phyloP scores from a whole-genome alignment of 2,329 filamentous ascomycete species.

The Sporothrix sp. region DNA sequence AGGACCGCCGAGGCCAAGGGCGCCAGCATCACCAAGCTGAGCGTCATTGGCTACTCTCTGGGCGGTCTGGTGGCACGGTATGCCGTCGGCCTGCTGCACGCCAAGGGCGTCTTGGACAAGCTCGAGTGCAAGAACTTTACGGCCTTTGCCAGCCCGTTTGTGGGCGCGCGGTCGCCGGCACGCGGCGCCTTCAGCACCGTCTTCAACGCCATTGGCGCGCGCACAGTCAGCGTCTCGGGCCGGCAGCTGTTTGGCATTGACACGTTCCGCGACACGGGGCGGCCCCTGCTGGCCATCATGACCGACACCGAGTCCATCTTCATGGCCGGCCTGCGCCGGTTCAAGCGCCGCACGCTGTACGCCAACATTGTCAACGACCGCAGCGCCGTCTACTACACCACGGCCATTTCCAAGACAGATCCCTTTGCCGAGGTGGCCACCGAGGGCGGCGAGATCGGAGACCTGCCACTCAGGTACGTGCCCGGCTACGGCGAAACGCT shows the following conservation, averaged over 20 bases:
- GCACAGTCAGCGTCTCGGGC: slow-evolving; percentile 73
- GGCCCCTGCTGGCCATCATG: slow-evolving; percentile 68
- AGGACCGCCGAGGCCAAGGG: slow-evolving; percentile 45
- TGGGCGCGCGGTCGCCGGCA: slow-evolving; percentile 63
- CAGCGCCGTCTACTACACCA: slow-evolving; percentile 75
- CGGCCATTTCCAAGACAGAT: slow-evolving; percentile 64
- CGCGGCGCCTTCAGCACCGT: slow-evolving; percentile 54
- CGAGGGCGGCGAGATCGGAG: slow-evolving; percentile 41
- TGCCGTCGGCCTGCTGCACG: slow-evolving; percentile 72
- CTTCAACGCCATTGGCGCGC: slow-evolving; percentile 77
- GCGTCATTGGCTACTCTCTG: slow-evolving; percentile 80
- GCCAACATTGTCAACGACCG: slow-evolving; percentile 81
- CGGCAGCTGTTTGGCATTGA: slow-evolving; percentile 83
- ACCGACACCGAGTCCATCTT: slow-evolving; percentile 81
- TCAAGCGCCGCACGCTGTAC: slow-evolving; percentile 70
- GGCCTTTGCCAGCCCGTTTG: slow-evolving; percentile 79
- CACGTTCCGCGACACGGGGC: slow-evolving; percentile 70
- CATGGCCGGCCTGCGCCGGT: slow-evolving; percentile 64
- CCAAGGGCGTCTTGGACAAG: slow-evolving; percentile 67
- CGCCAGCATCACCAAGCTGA: slow-evolving; percentile 68
- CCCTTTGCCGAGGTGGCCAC: slow-evolving; percentile 47
- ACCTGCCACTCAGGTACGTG: slow-evolving; percentile 62
- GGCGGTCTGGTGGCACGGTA: slow-evolving; percentile 83
- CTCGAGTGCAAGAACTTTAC: slow-evolving; percentile 86
- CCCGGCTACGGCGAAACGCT: slow-evolving; percentile 66